Conservation (phyloP, 2,329 filamentous ascomycete species). For the Diaporthe caulivora region DNA sequence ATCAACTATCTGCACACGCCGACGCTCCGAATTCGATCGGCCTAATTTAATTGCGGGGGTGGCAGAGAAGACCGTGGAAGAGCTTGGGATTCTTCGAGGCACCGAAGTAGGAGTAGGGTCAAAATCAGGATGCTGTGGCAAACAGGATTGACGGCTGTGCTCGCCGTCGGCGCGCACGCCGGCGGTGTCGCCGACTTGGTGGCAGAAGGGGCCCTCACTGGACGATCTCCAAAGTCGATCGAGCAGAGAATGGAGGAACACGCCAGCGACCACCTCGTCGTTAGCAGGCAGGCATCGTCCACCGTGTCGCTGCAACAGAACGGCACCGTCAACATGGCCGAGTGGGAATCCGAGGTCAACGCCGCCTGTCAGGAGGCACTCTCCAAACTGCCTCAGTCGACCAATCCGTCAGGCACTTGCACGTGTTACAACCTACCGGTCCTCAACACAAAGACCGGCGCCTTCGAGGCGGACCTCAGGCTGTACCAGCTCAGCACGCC, state of each 20-base stretch:
- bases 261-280: slow-evolving; percentile 40
- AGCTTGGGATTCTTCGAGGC: slow-evolving; percentile 21
- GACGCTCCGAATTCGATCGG: not conserved
- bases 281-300: slow-evolving; percentile 42
- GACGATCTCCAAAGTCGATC: slow-evolving; percentile 42
- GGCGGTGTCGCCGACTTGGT: slow-evolving; percentile 49
- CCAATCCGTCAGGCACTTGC: slow-evolving; percentile 81
- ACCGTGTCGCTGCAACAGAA: slow-evolving; percentile 54
- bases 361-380: slow-evolving; percentile 72
- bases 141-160: slow-evolving; percentile 49
- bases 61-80: not conserved
- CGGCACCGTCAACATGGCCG: slow-evolving; percentile 64
- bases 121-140: slow-evolving; percentile 53
- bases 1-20: not conserved
- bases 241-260: slow-evolving; percentile 49
- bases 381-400: slow-evolving; percentile 64
- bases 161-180: slow-evolving; percentile 52
- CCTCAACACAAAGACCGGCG: slow-evolving; percentile 74
- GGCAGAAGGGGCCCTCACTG: slow-evolving; percentile 43
- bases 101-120: not conserved
- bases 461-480: slow-evolving; percentile 82
- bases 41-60: slow-evolving; percentile 4
- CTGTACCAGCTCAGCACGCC: slow-evolving; percentile 77
- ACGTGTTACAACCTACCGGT: slow-evolving; percentile 86
- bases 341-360: slow-evolving; percentile 68